Evolutionary conservation across 2,329 filamentous ascomycete genomes (phyloP).

Genomic region (Colletotrichum chlorophyti): DNA sequence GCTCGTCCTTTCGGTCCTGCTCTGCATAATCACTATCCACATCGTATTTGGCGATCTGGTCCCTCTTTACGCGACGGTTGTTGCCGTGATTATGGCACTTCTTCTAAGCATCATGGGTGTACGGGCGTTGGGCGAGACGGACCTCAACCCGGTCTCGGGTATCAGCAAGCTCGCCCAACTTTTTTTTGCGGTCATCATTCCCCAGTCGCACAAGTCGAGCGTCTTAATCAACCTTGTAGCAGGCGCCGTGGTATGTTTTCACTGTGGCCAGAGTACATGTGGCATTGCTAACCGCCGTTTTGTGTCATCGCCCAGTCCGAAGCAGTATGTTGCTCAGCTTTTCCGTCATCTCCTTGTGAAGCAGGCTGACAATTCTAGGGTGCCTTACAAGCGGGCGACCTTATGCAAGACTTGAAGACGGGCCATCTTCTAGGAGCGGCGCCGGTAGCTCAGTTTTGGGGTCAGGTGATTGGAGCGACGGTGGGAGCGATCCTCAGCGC

Average conservation of each 20-base stretch:
- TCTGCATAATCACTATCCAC: constrained; percentile 84
- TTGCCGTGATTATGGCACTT: constrained; percentile 85
- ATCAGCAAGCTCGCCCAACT: constrained; percentile 97
- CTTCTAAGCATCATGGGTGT: constrained; percentile 78
- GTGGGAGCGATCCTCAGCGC: constrained; percentile 87
- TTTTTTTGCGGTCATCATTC: constrained; percentile 90
- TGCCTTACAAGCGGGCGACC: constrained; percentile 91
- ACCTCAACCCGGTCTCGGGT: constrained; percentile 94
- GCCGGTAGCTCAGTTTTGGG: constrained; percentile 95
- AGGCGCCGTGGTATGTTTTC: constrained; percentile 72
- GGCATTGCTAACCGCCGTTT: neutral
- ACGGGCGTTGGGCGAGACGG: constrained; percentile 78
- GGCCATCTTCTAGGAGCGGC: constrained; percentile 91
- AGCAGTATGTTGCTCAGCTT: constrained; percentile 43
- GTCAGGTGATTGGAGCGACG: constrained; percentile 89
- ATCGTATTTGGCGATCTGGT: constrained; percentile 85
- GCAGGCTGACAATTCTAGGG: constrained; percentile 47
- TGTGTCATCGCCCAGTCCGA: no score
- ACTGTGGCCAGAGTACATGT: neutral
- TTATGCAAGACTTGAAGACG: constrained; percentile 97
- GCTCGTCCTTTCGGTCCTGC: constrained; percentile 74
- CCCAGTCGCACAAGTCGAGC: constrained; percentile 78
- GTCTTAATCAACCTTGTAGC: constrained; percentile 96
- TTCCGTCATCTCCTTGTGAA: neutral
- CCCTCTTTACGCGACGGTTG: constrained; percentile 75